Base-by-base conservation (phyloP, 805 yeast genomes). In the Nadsonia fulvescens region DNA sequence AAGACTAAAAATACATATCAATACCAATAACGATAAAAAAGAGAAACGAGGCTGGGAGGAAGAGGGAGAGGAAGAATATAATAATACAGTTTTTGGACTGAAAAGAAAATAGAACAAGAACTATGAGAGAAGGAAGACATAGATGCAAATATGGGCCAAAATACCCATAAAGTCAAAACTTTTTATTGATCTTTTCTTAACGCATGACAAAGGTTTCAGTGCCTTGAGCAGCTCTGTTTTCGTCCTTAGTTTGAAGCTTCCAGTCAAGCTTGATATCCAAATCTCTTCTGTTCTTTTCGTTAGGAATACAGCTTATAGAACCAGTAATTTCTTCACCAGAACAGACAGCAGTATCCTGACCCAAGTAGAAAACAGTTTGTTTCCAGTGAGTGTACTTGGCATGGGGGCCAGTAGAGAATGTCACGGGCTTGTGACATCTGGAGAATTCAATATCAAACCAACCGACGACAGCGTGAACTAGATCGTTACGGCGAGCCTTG, bases 361-460 rank as follows among this genome's bases (percentile, higher is more conserved):
- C 70, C 44, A 86, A 61, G 52, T 89, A 91, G 54, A 91, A 82
- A 1, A 89, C 91, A 11, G 94, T 77, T 57, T 89, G 98, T 52
- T 89, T 91, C 99, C 99, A 89, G 57, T 89, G 99, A 9, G 98
- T 89, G 61, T 83, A 82, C 39, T 70, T 68, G 24, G 82, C 72
- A 54, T 76, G 82, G 18, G 99, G 94, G 13, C 96, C 96, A 8
- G 99, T 91, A 12, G 89, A 73, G 47, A 89, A 83, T 16, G 56
- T 57, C 32, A 86, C 73, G 11, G 60, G 58, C 33, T 50, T 47
- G 30, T 44, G 48, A 31, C 53, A 39, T 37, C 63, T 66, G 39
- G 69, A 66, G 66, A 89, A 89, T 37, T 66, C 83, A 44, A 81
- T 76, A 45, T 89, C 98, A 44, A 82, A 89, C 95, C 96, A 89